These are phyloP conservation scores for Barnettozyma sucrosica DNA, from an alignment of 805 yeast species.

Conservation along the genomic window DNA sequence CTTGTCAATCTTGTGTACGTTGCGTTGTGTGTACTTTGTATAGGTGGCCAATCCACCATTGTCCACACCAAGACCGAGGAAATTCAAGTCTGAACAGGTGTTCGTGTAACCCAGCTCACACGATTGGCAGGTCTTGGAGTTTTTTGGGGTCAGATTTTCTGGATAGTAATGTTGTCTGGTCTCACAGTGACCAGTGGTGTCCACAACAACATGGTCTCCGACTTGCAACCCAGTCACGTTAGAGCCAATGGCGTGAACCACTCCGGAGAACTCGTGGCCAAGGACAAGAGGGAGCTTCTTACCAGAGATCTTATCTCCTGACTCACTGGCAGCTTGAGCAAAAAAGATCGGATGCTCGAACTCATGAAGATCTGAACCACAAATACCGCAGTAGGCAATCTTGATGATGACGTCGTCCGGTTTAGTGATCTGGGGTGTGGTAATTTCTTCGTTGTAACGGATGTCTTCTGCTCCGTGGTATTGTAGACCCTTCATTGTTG, in stretches of 20 bases:
- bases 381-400: conserved; percentile 47
- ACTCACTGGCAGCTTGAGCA: conserved; percentile 39
- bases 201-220: conserved; percentile 55
- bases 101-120: conserved; percentile 41
- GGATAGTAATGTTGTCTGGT: conserved; percentile 30
- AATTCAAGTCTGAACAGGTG: conserved; percentile 38
- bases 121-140: conserved; percentile 34
- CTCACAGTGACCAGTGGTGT: conserved; percentile 40
- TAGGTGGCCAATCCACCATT: conserved; percentile 45
- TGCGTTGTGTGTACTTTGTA: conserved; percentile 34
- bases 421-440: conserved; percentile 31
- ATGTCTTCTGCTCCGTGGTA: conserved; percentile 36
- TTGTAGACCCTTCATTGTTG: conserved; percentile 36
- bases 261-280: conserved; percentile 60
- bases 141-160: conserved; percentile 9
- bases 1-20: conserved; percentile 36
- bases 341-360: conserved; percentile 57
- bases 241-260: conserved; percentile 46
- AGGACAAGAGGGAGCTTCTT: conserved; percentile 49
- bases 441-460: conserved; percentile 28
- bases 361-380: conserved; percentile 60
- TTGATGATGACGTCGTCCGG: conserved; percentile 40
- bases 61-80: conserved; percentile 44
- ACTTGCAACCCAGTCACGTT: conserved; percentile 42
- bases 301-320: conserved; percentile 25